Evolutionary conservation across 78 protist species (phyloP).

Genomic region (Monosiga brevicollis): DNA sequence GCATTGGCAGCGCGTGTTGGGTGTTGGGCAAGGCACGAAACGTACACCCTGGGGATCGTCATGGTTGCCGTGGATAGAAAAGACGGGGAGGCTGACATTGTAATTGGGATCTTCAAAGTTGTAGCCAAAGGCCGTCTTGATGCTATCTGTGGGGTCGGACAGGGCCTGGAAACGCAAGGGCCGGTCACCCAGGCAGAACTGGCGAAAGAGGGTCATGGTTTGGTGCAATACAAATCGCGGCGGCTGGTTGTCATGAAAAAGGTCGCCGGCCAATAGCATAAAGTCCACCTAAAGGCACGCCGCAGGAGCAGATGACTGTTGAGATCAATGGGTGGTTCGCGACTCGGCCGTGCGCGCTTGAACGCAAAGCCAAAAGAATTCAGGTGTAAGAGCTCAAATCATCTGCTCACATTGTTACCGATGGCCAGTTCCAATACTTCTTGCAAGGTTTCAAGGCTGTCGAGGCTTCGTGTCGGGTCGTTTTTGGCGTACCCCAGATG

Average conservation of each 20-base stretch:
- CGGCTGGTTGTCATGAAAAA: conserved; percentile 96
- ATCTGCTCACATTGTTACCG: not conserved
- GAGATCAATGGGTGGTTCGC: not conserved
- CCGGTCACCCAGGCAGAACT: conserved; percentile 70
- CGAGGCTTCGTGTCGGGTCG: conserved; percentile 87
- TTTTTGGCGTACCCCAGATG: conserved; percentile 86
- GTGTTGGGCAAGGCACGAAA: not conserved
- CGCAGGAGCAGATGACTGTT: not conserved
- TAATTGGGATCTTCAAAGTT: conserved; percentile 91
- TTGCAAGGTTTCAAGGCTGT: conserved; percentile 85
- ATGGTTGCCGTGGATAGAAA: conserved; percentile 97
- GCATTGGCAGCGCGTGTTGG: too few relatives aligned
- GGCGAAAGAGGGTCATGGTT: conserved; percentile 67
- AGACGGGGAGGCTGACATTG: conserved; percentile 92
- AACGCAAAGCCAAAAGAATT: not conserved
- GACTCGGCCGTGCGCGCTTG: not conserved
- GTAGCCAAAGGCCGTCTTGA: not conserved
- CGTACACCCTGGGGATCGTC: conserved; percentile 95
- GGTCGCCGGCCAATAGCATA: conserved; percentile 93
- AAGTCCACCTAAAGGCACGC: conserved; percentile 66
- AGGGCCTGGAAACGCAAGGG: conserved; percentile 39
- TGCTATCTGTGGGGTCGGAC: conserved; percentile 41
- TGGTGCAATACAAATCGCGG: conserved; percentile 55
- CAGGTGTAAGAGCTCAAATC: not conserved
- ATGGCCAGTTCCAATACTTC: conserved; percentile 79